Base-by-base conservation (phyloP, 768 basidiomycete species). In the Kwoniella europaea region DNA sequence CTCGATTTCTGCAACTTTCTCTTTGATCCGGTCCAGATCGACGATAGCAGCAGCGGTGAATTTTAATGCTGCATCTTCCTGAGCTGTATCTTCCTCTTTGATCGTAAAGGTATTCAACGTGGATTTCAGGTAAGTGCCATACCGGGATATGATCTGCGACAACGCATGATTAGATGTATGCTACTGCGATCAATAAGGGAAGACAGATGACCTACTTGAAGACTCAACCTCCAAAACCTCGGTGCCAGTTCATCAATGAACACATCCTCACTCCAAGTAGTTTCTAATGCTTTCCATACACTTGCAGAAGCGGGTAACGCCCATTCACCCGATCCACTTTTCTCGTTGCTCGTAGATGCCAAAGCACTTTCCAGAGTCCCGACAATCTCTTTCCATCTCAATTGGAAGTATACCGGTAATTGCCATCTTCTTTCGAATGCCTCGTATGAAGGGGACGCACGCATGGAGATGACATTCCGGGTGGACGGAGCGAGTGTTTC, bases 351-450 rank as follows among this genome's bases (percentile, higher is more conserved):
- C 68, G 42, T 44, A 18, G 68, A 43, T 10, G 63, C 43, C 29
- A 98, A 84, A 2, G 85, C 83, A 13, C 90, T 90, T 84, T 99
- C 97, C 16, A 97, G 84, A 61, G 86, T 86, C 0, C 87, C 85
- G 0, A 94, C 89, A 63, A 96, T 92, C 79, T 97, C 96, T 84
- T 97, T 97, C 93, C 95, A 96, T 55, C 96, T 88, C 71, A 99
- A 86, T 79, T 99, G 97, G 82, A 96, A 98, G 81, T 98, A 98
- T 10, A 98, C 91, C 1, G 93, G 92, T 2, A 99, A 87, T 80
- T 98, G 97, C 95, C 97, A 99, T 44, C 94, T 88, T 71, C 88
- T 87, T 79, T 91, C 89, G 79, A 98, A 97, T 1, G 89, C 83
- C 24, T 78, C 73, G 81, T 90, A 96, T 3, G 89, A 86, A 0